These are phyloP conservation scores for Alternaria ethzedia DNA, from an alignment of 2,329 filamentous ascomycete species.

Conservation along the genomic window DNA sequence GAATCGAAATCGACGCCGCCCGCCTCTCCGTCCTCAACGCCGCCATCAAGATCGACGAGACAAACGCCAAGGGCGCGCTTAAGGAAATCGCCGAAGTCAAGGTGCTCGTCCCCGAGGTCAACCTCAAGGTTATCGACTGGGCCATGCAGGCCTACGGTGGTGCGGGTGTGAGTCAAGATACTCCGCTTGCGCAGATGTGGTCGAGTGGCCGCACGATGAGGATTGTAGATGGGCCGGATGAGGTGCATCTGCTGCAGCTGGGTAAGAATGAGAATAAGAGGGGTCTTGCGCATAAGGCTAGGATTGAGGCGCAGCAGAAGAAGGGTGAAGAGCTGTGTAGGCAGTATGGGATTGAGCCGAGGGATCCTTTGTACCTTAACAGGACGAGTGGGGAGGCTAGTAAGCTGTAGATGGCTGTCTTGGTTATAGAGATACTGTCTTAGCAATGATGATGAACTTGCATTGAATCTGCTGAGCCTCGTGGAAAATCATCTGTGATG, in stretches of 20 bases:
- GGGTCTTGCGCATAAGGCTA: conserved; percentile 65
- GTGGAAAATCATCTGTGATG: not conserved
- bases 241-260: conserved; percentile 81
- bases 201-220: conserved; percentile 79
- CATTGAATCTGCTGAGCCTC: not conserved
- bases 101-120: conserved; percentile 82
- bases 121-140: conserved; percentile 87
- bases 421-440: not conserved
- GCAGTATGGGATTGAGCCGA: conserved; percentile 59
- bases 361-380: conserved; percentile 52
- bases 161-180: conserved; percentile 92
- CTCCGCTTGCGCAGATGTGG: conserved; percentile 81
- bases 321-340: conserved; percentile 71
- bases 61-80: conserved; percentile 85
- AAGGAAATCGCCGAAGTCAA: conserved; percentile 97
- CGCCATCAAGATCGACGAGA: conserved; percentile 90
- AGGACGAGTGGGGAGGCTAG: conserved; percentile 48
- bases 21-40: conserved; percentile 92
- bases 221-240: conserved; percentile 92
- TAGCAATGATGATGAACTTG: not conserved
- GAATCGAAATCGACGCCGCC: conserved; percentile 92
- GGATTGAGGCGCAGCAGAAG: conserved; percentile 68
- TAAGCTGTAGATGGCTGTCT: conserved; percentile 46
- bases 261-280: conserved; percentile 80
- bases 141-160: conserved; percentile 93